Base-by-base conservation (phyloP, 257 asterid species). In the Haberlea rhodopensis region DNA sequence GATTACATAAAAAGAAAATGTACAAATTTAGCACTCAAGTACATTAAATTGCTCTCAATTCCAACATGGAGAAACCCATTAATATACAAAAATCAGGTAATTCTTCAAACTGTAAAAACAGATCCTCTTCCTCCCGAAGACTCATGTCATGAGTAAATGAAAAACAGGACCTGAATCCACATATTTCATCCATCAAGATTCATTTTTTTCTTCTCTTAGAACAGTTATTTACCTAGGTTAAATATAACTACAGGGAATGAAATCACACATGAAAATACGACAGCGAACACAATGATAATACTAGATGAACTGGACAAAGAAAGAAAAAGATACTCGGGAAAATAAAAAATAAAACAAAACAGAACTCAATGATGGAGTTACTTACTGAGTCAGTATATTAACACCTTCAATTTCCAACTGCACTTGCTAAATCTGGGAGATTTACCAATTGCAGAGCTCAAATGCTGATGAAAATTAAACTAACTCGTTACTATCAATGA, bases 341-440 rank as follows among this genome's bases (percentile, higher is more conserved):
- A 70, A 55, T 63, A 54, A 51, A 54, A 69, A 23, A 5, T 0
- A 49, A 16, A 65, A 52, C 6, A 43, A 53, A 69, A 63, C 59
- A 62, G 69, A 66, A 71, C 55, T 57, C 21, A 56, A 52, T 34
- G 19, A 68, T 71, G 20, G 43, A n/a, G 45, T 70, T 62, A 62
- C 54, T 71, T 43, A 9, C 6, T 2, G 10, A 56, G 65, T 2
- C 16, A 56, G 65, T 69, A 23, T 20, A 3, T 22, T 23, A 18
- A 49, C 6, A 49, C 20, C 15, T 28, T 25, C 46, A 6, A 40
- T 43, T 2, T 13, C 13, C 28, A 22, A 59, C 4, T 29, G 28
- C 60, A 28, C 25, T 23, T 29, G 37, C 53, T 60, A 37, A 32
- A 60, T 48, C 19, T n/a, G 67, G 68, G 65, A 43, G 5, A 13